These are phyloP conservation scores for Scheffersomyces illinoinensis DNA, from an alignment of 1,139 yeast species.

Conservation along the genomic window DNA sequence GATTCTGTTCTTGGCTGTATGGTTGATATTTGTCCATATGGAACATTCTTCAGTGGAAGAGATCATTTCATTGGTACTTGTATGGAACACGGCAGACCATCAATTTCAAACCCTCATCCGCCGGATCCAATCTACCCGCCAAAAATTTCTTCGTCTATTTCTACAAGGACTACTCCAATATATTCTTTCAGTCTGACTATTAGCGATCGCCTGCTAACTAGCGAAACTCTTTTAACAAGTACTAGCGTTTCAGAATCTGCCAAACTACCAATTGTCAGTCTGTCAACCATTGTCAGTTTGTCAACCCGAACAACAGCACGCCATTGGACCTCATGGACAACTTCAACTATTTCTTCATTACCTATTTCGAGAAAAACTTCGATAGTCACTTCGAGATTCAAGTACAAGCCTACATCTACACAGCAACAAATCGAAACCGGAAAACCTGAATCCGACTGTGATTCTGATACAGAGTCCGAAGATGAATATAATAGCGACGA, in stretches of 20 bases:
- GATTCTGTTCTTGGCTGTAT: constrained; percentile 45
- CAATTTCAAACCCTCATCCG: constrained; percentile 10
- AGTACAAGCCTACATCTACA: background rate
- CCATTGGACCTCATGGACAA: background rate
- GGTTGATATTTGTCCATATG: constrained; percentile 50
- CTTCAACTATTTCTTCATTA: background rate
- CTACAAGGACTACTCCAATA: background rate
- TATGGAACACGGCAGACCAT: constrained; percentile 35
- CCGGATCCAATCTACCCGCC: constrained; percentile 4
- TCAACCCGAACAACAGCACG: background rate
- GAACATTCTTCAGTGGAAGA: constrained; percentile 48
- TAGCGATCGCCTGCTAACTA: background rate
- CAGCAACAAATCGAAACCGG: background rate
- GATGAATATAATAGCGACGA: background rate
- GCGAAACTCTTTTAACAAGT: background rate
- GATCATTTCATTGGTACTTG: constrained; percentile 60
- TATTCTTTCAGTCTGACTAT: background rate
- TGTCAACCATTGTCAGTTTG: background rate
- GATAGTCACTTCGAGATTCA: background rate
- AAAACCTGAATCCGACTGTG: background rate
- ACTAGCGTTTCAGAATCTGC: background rate
- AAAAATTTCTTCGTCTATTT: background rate
- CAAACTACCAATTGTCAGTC: background rate
- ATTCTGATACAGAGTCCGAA: background rate
- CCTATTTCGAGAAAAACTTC: background rate